phyloP scores from a whole-genome alignment of 2,329 filamentous ascomycete genomes.

The Fusarium drepaniforme region DNA sequence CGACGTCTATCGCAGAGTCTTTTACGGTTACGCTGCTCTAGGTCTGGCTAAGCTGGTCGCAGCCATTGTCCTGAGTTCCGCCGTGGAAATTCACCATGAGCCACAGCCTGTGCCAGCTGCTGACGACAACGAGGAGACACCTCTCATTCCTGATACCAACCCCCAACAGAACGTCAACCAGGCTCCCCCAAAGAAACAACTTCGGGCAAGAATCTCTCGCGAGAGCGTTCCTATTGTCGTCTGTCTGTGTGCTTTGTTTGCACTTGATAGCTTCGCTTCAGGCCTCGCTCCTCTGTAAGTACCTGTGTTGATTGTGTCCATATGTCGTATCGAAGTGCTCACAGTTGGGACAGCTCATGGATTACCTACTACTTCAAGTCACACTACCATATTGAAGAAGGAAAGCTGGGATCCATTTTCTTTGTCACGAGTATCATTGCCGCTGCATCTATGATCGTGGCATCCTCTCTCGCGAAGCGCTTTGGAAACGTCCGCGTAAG shows the following conservation, averaged over 20 bases:
- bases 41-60: constrained; percentile 69
- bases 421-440: constrained; percentile 65
- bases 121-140: constrained; percentile 36
- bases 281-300: constrained; percentile 75
- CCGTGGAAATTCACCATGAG: constrained; percentile 54
- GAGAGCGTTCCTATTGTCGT: constrained; percentile 67
- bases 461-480: constrained; percentile 66
- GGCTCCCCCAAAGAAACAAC: constrained; percentile 17
- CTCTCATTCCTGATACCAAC: constrained; percentile 35
- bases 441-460: constrained; percentile 63
- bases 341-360: constrained; percentile 63
- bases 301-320: constrained; percentile 29
- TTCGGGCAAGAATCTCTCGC: constrained; percentile 69
- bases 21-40: constrained; percentile 53
- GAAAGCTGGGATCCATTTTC: constrained; percentile 66
- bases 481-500: constrained; percentile 74
- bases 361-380: constrained; percentile 67
- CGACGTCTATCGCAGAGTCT: constrained; percentile 66
- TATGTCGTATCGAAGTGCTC: rapidly evolving
- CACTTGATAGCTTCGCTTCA: constrained; percentile 76
- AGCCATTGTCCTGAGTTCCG: constrained; percentile 60
- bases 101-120: not conserved
- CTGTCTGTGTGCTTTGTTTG: constrained; percentile 75
- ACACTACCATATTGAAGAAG: constrained; percentile 61
- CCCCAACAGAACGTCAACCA: not conserved